Evolutionary conservation across 2,329 filamentous ascomycete species (phyloP), one percentile per base, ranked within the genome.

Genomic region (Ophiostoma montium): DNA sequence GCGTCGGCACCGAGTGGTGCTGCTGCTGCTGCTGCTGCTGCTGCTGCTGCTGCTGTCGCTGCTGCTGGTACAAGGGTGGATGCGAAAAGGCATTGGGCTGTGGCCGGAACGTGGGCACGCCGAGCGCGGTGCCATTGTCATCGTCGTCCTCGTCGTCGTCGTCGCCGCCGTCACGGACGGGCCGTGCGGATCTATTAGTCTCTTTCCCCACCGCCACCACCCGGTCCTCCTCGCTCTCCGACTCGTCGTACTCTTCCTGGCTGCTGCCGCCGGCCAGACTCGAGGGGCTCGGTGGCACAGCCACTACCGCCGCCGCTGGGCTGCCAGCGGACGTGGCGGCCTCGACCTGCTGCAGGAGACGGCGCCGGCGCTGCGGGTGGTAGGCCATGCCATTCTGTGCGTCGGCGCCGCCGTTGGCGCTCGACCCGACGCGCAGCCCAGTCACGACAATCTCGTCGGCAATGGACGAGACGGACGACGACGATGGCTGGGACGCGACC

Each of bases 221-320:
- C 13, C 74, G 76, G 58, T 95, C 89, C 38, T 88, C 87, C 54
- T 95, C 89, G 64, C 77, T 94, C 63, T 94, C 88, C 54, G 84
- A 94, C 68, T 95, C 88, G 32, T 94, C 87, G 59, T 94, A 94
- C 67, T 95, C 89, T 57, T 95, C 89, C 62, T 95, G 87, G 59
- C 89, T 94, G 65, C 87, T 94, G 31, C 72, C 68, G 31, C 72
- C 68, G 43, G 67, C 69, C 5, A 23, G 38, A 19, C 50, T 49
- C 7, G 48, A 67, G 35, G 67, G 60, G 30, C 38, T 11, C 13
- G 31, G 19, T 8, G 27, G 13, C 15, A 6, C 16, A 11, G 15
- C 10, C 3, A 13, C 11, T 6, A 47, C 21, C 6, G 50, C 63
- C 60, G 47, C 67, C 59, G 52, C 64, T 62, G 30, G 64, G 61